Base-by-base conservation (phyloP, 371 early-diverging fungal species). In the Lichtheimia hyalospora region DNA sequence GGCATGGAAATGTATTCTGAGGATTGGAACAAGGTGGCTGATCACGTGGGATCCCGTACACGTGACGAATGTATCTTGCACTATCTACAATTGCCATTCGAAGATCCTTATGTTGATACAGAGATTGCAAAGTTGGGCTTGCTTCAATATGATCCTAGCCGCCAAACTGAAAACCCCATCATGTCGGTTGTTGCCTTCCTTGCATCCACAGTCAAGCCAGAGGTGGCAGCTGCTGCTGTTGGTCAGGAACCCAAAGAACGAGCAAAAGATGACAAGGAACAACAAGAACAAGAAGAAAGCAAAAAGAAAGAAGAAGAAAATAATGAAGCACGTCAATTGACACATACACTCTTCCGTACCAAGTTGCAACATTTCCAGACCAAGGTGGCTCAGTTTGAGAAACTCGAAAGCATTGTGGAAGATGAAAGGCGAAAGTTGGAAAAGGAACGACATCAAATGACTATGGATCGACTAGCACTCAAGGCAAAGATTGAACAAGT, bases 141-240 rank as follows among this genome's bases (percentile, higher is more conserved):
- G 23, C 57, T 76, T 23, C 76, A 71, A 39, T 92, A 82, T 67
- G 79, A 89, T 69, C 43, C 41, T 6, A 25, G 20, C 71, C 89
- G 73, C 81, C 77, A 48, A 75, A 88, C 88, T 0, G 93, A 95
- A 40, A 98, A 99, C 69, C 99, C 99, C 0, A 91, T 97, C 18
- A 89, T 97, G 92, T 86, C 93, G 6, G 88, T 96, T 0, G 93
- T 98, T 1, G 94, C 98, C 0, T 98, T 98, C 66, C 75, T 99
- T 66, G 94, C 96, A 2, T 87, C 93, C n/a, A 86, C 91, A 7
- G 97, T 99, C 8, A 84, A 90, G 65, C 96, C 99, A 0, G 81
- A 89, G 23, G 94, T 99, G 1, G 98, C 97, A 1, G 85, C 89
- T 5, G 94, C 93, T 2, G 94, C 95, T 10, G 96, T 39, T 23